Base-by-base conservation (phyloP, 2,329 filamentous ascomycete species). In the Ceratocystis diversiconidia region DNA sequence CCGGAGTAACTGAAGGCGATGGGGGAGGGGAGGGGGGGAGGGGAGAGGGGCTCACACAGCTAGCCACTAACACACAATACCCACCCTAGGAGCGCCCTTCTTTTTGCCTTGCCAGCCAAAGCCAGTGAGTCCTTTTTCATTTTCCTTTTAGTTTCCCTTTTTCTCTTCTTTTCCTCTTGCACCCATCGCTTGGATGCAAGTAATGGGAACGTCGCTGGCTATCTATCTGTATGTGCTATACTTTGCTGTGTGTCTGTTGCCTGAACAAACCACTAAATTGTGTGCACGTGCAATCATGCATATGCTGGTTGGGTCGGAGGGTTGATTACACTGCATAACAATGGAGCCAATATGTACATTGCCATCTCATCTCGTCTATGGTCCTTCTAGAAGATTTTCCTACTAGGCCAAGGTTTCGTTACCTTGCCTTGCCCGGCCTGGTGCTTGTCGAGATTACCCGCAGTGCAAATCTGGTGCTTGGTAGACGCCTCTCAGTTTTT, bases 331-430 rank as follows among this genome's bases (percentile, higher is more conserved):
- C 28, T 30, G 15, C 25, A 36, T 59, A 59, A 59, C 52, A 32
- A 59, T 30, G 15, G 17, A n/a, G 28, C 12, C 17, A 59, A 17
- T 59, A 59, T 59, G 25, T 30, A 59, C 52, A 59, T 59, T 59
- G 25, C 52, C 28, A 32, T 59, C 52, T 59, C 52, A 59, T 59
- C 52, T 59, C 52, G 52, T 59, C 52, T 59, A 59, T 30, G 52
- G 52, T 59, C 52, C 52, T 59, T 59, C 52, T 59, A 59, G 52
- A 59, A 59, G 17, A 59, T 32, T 59, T 52, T 52, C 48, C 32
- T 3, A 28, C 19, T 17, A 32, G 25, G 17, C 25, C 28, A 59
- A 17, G 28, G 7, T 57, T 30, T 5, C 32, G 22, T 57, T 6
- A 5, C 28, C 28, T 30, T 25, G 17, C 32, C 10, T 17, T 17